Base-by-base conservation (phyloP, 495 filamentous ascomycete genomes). In the Aspergillus mulundensis region DNA sequence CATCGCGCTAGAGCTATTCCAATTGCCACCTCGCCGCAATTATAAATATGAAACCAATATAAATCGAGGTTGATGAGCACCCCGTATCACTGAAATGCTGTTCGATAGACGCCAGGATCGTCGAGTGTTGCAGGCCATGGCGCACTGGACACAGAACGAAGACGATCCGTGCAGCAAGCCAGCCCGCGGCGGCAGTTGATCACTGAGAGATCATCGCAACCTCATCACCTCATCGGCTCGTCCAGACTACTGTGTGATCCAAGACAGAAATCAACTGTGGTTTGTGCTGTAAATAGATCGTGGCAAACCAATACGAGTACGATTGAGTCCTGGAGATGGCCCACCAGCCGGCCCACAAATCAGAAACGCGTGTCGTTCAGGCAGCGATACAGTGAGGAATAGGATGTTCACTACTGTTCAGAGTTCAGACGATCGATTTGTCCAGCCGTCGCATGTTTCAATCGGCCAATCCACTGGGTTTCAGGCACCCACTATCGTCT, bases 321-420 rank as follows among this genome's bases (percentile, higher is more conserved):
- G 34, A 23, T 15, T 12, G n/a, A n/a, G 46, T 16, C 25, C 28
- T 20, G 45, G n/a, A 12, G 50, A 23, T 49, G 50, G 56, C 56
- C 61, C 58, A 61, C n/a, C n/a, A n/a, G n/a, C 58, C 42, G 57
- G 54, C 57, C 63, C 63, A 61, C 60, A 44, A 18, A 3, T 30
- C 32, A 20, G 25, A 19, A 63, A 66, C 63, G 63, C 63, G 63
- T 66, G 63, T 66, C 63, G 60, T 50, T 10, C 32, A 36, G 32
- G 12, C 32, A 15, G 32, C 12, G 32, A 36, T 36, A 36, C 32
- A 14, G 32, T 32, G 56, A 28, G 25, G 3, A 28, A 28, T 8
- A 8, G 25, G 3, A 28, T 28, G 25, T 3, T 4, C 25, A 4
- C 44, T 56, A 40, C 24, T 42, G 54, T 41, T 28, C 8, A 51